Percentiles rank a stretch among this genome's conserved stretches.
Evolutionary conservation across 345 rosid genomes (phyloP).

Genomic region (Eucalyptus brandiana): DNA sequence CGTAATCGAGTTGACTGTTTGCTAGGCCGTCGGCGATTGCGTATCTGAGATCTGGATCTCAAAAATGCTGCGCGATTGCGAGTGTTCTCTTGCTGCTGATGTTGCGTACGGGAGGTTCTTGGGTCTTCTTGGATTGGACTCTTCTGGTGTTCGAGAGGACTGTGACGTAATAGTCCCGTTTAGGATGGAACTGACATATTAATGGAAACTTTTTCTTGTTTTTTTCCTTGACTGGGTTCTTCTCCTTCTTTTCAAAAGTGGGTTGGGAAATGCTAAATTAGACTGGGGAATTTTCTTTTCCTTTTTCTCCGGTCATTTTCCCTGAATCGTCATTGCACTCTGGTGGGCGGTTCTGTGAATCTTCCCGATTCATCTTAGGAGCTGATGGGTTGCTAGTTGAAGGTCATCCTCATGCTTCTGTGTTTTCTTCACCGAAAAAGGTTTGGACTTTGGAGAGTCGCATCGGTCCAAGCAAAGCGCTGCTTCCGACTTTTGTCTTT

Average conservation of each 20-base stretch:
- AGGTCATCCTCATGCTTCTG: background rate
- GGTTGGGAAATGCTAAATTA: background rate
- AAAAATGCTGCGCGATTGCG: background rate
- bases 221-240: background rate
- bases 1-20: background rate
- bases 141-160: background rate
- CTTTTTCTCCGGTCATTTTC: background rate
- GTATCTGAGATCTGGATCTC: slow-evolving; percentile 39
- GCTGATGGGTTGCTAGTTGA: background rate
- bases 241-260: background rate
- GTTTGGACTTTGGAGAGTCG: background rate
- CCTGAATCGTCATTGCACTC: background rate
- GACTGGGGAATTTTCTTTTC: background rate
- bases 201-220: background rate
- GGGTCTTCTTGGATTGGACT: background rate
- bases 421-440: background rate
- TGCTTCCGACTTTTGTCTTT: background rate
- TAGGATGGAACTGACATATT: background rate
- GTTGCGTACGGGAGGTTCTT: background rate
- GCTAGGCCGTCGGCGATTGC: background rate
- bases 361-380: background rate
- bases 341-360: background rate
- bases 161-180: background rate
- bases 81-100: background rate
- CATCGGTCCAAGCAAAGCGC: background rate